These are phyloP conservation scores for Agrocybe pediades DNA, from an alignment of 768 basidiomycete species.

Conservation along the genomic window DNA sequence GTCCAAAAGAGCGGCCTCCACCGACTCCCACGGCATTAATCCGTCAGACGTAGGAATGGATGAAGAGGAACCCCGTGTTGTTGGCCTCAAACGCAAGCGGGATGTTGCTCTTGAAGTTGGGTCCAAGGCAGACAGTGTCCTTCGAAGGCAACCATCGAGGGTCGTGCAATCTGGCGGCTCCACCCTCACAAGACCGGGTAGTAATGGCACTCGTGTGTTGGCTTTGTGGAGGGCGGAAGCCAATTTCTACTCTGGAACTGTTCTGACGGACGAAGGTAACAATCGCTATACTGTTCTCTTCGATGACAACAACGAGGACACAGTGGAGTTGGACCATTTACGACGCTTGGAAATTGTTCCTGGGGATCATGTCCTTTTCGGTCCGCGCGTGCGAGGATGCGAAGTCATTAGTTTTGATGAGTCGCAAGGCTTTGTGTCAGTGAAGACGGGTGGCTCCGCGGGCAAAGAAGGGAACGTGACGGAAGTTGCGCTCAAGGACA, in stretches of 20 bases:
- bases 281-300: slow-evolving; percentile 56
- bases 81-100: slow-evolving; percentile 50
- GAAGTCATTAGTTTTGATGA: slow-evolving; percentile 34
- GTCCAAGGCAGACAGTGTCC: slow-evolving; percentile 35
- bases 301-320: slow-evolving; percentile 58
- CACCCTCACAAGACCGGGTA: slow-evolving; percentile 19
- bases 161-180: slow-evolving; percentile 39
- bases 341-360: slow-evolving; percentile 49
- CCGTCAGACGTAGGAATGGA: slow-evolving; percentile 32
- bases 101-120: slow-evolving; percentile 21
- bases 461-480: too few species aligned
- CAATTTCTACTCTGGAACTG: slow-evolving; percentile 62
- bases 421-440: too few species aligned
- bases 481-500: slow-evolving; percentile 33
- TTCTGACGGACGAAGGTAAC: slow-evolving; percentile 36
- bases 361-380: slow-evolving; percentile 59
- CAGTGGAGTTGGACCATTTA: slow-evolving; percentile 52
- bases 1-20: too few species aligned
- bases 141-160: slow-evolving; percentile 34
- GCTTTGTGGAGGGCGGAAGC: slow-evolving; percentile 66
- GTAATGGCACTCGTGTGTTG: slow-evolving; percentile 56
- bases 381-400: slow-evolving; percentile 29
- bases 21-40: too few species aligned
- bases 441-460: too few species aligned
- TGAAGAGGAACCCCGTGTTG: slow-evolving; percentile 23